Evolutionary conservation across 2,329 filamentous ascomycete species (phyloP).

Genomic region (Beauveria caledonica): DNA sequence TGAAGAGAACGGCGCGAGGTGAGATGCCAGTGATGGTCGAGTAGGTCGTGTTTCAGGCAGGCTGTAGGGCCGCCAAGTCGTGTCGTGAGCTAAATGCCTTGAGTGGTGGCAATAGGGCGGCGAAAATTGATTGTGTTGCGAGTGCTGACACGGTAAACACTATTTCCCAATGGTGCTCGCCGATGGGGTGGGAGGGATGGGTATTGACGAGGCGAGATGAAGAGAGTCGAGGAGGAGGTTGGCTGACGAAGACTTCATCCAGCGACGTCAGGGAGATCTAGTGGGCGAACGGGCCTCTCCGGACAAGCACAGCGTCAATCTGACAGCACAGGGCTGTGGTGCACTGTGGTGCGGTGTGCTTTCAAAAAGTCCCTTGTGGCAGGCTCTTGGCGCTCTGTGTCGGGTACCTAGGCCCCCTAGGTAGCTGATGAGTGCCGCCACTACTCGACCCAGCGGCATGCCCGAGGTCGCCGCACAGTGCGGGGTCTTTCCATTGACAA

Average conservation of each 20-base stretch:
- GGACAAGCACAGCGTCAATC: not conserved
- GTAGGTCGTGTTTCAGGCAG: slow-evolving; percentile 12
- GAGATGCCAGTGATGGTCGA: slow-evolving; percentile 1
- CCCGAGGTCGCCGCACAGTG: slow-evolving; percentile 3
- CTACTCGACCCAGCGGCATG: not conserved
- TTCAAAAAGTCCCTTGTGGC: too few relatives aligned
- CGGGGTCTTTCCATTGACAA: not conserved
- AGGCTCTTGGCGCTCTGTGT: too few relatives aligned
- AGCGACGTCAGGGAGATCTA: slow-evolving; percentile 11
- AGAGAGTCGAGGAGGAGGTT: slow-evolving; percentile 8
- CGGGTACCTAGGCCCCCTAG: too few relatives aligned
- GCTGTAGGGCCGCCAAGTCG: slow-evolving; percentile 8
- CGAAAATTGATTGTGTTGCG: not conserved
- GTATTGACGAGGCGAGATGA: slow-evolving; percentile 5
- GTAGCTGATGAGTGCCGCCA: too few relatives aligned
- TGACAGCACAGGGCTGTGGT: not conserved
- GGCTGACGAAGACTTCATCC: slow-evolving; percentile 10
- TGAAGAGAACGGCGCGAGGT: not conserved
- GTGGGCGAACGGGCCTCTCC: slow-evolving; percentile 11
- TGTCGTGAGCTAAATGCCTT: slow-evolving; percentile 5
- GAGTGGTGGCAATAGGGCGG: not conserved
- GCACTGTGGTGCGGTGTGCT: not conserved
- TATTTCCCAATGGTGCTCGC: slow-evolving; percentile 1
- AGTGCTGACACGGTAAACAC: not conserved
- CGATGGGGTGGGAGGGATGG: slow-evolving; percentile 1